Evolutionary conservation across 108 stramenopile species (phyloP), one percentile per base, ranked within the genome.

Genomic region (Epithemia pelagica): DNA sequence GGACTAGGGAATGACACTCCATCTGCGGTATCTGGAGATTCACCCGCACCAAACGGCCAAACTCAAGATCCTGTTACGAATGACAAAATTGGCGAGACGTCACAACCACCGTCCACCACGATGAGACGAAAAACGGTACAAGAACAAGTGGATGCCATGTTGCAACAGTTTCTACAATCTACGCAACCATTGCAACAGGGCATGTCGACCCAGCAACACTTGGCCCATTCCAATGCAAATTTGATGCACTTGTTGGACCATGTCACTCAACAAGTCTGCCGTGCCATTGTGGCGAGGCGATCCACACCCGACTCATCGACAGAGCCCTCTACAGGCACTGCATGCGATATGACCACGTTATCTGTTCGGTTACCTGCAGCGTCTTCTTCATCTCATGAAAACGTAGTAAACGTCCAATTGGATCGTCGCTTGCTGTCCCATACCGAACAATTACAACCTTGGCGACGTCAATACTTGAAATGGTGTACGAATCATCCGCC

Each of bases 121-220:
- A 10, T 46, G 10, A 5, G 10, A 46, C 5, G 10, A 5, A 46
- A 46, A 64, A 58, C 77, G 27, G 30, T 92, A 55, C 87, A 92
- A 78, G 79, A 86, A 20, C 78, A 79, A 28, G 70, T 90, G 30
- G 85, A 92, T 74, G 71, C 64, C 3, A 92, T 92, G 28, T 69
- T 93, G 22, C 67, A 86, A 37, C 62, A 76, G 1, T 87, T 90
- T 58, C 63, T 92, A 53, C 57, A 75, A 5, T 62, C 67, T 58
- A 61, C 59, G 23, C 57, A 78, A 18, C 77, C 84, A 30, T 76
- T 93, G n/a, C 75, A 78, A 56, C 78, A 86, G 58, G 87, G 92
- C 0, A 67, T 80, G 62, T 88, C 89, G 0, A 93, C 92, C 21
- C 67, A 62, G 20, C 79, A 80, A 61, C 69, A 82, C 59, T 62